Evolutionary conservation across 192 early-diverging fungal genomes (phyloP), one percentile per base, ranked within the genome.

Genomic region (Gorgonomyces haynaldii): DNA sequence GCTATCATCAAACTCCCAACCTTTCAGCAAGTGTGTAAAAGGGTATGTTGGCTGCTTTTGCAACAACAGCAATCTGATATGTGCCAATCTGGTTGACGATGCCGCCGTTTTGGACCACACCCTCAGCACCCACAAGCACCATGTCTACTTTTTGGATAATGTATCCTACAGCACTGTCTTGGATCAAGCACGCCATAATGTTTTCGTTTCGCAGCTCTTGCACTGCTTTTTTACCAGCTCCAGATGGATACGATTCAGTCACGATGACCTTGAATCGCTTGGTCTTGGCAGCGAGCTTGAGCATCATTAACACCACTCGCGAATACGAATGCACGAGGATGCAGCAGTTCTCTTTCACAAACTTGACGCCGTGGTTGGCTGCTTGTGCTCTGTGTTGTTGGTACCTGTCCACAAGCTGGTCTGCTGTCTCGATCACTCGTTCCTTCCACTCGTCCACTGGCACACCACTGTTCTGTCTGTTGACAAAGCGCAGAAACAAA

Each of bases 71-170:
- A 45, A 96, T 76, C 61, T 94, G 91, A 57, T 92, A 95, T 3
- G 93, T 90, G 23, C 92, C 92, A 58, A 96, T 89, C 71, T 88
- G 82, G 64, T 98, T 98, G 61, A 98, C 88, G 28, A 98, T 56
- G 0, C 96, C 96, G 20, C 96, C 96, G 58, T 91, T 98, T 63
- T 94, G 88, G 1, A 91, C 89, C 4, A 98, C 91, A 25, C 90
- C 96, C 64, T 98, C 96, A 6, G 96, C 96, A 15, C 96, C 96
- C 22, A 91, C 91, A 53, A 99, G 73, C 13, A 96, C 87, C 74
- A 93, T 74, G 55, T 98, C 92, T 12, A 98, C 92, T 59, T 86
- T 84, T 50, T 89, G 84, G 72, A 98, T 92, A 46, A 92, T 73
- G 64, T 86, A 94, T 24, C 87, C 90, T 3, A 94, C 86, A 2